phyloP scores from a whole-genome alignment of 768 basidiomycete genomes.

The Clavulina sp. region DNA sequence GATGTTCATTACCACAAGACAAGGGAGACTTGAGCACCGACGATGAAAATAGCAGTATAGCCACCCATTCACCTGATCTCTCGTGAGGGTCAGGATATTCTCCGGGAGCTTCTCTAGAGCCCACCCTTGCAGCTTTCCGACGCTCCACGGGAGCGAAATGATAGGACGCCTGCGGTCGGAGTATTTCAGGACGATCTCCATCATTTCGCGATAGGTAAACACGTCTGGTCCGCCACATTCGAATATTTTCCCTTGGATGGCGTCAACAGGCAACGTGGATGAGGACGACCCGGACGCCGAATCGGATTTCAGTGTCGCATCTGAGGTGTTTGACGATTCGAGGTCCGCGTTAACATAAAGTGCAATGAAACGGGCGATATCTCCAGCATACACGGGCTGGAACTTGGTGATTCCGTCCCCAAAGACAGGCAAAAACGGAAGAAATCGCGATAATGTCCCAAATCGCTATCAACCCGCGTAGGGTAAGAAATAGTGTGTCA shows the following conservation, averaged over 20 bases:
- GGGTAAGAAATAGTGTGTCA: neutral
- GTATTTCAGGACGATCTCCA: slow-evolving; percentile 42
- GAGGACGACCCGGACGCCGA: no score
- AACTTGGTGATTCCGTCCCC: slow-evolving; percentile 48
- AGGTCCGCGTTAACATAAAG: slow-evolving; percentile 32
- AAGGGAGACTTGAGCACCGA: neutral
- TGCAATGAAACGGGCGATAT: slow-evolving; percentile 45
- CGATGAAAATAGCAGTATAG: neutral
- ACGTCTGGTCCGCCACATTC: slow-evolving; percentile 39
- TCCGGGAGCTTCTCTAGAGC: slow-evolving; percentile 45
- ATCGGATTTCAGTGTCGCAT: no score
- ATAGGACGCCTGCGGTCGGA: slow-evolving; percentile 37
- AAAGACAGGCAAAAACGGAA: slow-evolving; percentile 65
- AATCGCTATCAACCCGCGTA: slow-evolving; percentile 31
- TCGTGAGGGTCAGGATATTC: slow-evolving; percentile 51
- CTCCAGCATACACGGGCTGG: slow-evolving; percentile 58
- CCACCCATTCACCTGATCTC: slow-evolving; percentile 37
- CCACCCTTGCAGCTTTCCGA: slow-evolving; percentile 48
- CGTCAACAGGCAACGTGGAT: no score
- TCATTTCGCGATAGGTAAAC: slow-evolving; percentile 47
- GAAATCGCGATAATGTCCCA: slow-evolving; percentile 34
- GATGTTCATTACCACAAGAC: neutral
- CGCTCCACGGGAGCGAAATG: slow-evolving; percentile 41
- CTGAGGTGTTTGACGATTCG: slow-evolving; percentile 14
- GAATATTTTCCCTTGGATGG: slow-evolving; percentile 31